phyloP scores from a whole-genome alignment of 108 stramenopile genomes.

The Cyclotella sp. region DNA sequence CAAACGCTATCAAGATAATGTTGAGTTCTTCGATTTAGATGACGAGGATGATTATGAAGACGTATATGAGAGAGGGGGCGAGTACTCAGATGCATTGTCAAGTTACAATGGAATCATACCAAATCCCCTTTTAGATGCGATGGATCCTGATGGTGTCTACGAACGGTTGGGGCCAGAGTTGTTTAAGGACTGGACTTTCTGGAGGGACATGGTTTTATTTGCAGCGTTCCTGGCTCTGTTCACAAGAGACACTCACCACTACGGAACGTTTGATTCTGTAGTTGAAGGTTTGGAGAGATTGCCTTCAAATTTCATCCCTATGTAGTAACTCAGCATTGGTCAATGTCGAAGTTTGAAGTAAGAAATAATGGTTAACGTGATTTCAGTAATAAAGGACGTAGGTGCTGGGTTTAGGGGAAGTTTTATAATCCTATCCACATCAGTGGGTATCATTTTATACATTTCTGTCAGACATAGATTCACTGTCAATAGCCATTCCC shows the following conservation, averaged over 20 bases:
- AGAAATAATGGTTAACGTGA: no score
- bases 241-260: constrained; percentile 47
- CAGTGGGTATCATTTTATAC: constrained; percentile 8
- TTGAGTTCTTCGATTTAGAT: constrained; percentile 55
- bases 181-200: constrained; percentile 53
- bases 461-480: constrained; percentile 63
- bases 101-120: constrained; percentile 51
- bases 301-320: constrained; percentile 33
- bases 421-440: no score
- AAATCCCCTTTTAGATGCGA: constrained; percentile 52
- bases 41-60: constrained; percentile 36
- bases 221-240: constrained; percentile 37
- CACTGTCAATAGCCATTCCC: constrained; percentile 93
- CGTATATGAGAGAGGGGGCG: constrained; percentile 12
- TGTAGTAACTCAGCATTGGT: no score
- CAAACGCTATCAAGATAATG: constrained; percentile 29
- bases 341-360: no score
- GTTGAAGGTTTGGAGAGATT: constrained; percentile 45
- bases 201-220: constrained; percentile 46
- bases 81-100: not conserved
- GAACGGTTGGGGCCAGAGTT: constrained; percentile 53
- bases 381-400: no score
- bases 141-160: constrained; percentile 55
- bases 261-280: constrained; percentile 51
- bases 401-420: no score